phyloP scores from a whole-genome alignment of 371 early-diverging fungal genomes.

The Syncephalastrum contaminatum region DNA sequence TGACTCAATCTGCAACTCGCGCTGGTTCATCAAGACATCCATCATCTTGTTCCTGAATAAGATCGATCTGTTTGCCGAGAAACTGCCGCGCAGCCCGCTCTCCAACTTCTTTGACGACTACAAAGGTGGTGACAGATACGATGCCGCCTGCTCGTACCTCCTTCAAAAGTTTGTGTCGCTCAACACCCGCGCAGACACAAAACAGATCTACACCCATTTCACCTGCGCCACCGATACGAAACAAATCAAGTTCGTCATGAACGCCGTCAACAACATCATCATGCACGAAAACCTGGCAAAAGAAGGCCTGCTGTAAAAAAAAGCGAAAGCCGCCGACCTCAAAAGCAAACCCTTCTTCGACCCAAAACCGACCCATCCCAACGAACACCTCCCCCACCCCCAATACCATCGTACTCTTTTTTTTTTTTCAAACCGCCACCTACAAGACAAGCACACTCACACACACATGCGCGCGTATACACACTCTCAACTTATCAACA shows the following conservation, averaged over 20 bases:
- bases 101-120: constrained; percentile 25
- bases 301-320: constrained; percentile 58
- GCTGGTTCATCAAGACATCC: constrained; percentile 24
- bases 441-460: constrained; percentile 66
- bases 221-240: constrained; percentile 70
- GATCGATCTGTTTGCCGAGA: constrained; percentile 28
- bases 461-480: constrained; percentile 52
- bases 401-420: constrained; percentile 30
- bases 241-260: constrained; percentile 76
- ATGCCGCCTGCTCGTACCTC: constrained; percentile 52
- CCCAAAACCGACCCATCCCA: constrained; percentile 56
- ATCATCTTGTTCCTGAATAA: constrained; percentile 25
- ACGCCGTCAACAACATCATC: constrained; percentile 75
- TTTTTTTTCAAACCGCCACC: constrained; percentile 38
- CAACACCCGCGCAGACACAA: constrained; percentile 37
- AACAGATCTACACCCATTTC: constrained; percentile 54
- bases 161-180: constrained; percentile 42
- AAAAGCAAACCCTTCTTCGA: too few relatives aligned
- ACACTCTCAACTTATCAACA: background rate
- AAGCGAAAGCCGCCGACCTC: background rate
- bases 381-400: constrained; percentile 57
- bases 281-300: constrained; percentile 63
- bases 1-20: constrained; percentile 29
- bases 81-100: constrained; percentile 18
- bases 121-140: constrained; percentile 55